Evolutionary conservation across 345 rosid genomes (phyloP).

Genomic region (Melaleuca alternifolia): DNA sequence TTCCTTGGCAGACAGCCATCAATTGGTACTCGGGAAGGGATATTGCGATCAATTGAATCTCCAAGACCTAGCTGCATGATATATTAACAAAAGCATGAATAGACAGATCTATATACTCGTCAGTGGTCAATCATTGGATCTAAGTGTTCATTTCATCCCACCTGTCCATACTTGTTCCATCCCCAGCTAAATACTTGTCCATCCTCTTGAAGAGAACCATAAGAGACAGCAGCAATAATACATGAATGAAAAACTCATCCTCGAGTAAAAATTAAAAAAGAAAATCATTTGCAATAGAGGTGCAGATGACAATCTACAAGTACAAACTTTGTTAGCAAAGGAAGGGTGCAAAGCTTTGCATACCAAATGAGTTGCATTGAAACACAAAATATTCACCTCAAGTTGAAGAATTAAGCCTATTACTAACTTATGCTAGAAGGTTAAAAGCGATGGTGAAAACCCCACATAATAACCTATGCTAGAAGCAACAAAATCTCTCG

Average conservation of each 20-base stretch:
- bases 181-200: constrained; percentile 66
- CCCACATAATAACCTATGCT: neutral
- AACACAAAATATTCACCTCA: neutral
- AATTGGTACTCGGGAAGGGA: constrained; percentile 35
- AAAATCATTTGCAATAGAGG: neutral
- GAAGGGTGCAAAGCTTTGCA: neutral
- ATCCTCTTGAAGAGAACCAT: constrained; percentile 30
- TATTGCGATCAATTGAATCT: constrained; percentile 55
- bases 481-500: neutral
- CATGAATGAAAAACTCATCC: neutral
- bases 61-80: constrained; percentile 60
- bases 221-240: neutral
- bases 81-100: neutral
- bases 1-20: constrained; percentile 33
- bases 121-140: neutral
- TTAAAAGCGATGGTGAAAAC: neutral
- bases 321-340: neutral
- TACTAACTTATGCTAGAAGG: neutral
- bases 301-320: neutral
- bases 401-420: neutral
- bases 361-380: neutral
- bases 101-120: neutral
- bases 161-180: constrained; percentile 95
- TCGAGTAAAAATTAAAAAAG: neutral
- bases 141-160: neutral